Evolutionary conservation across 1,139 yeast genomes (phyloP), one percentile per base, ranked within the genome.

Genomic region (Taphrina populina): DNA sequence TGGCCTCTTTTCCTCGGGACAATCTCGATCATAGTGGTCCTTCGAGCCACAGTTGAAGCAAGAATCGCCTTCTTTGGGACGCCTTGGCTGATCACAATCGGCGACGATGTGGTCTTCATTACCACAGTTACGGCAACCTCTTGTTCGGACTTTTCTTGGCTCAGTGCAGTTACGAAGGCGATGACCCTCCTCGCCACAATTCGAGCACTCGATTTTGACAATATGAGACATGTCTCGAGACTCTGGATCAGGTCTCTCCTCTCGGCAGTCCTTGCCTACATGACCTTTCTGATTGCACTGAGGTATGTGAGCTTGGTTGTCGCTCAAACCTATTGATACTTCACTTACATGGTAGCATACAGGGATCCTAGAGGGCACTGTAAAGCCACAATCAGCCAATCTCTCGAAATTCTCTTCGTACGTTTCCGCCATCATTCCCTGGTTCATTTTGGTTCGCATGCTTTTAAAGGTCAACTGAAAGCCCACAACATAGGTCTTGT

Each of bases 281-380:
- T 43, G 47, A 11, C 47, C 47, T 26, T 30, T 43, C 47, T 43
- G 36, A 11, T 30, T 43, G 32, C 47, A 43, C 47, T 43, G 32
- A 33, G 36, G 8, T n/a, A 8, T 6, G 6, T 7, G 13, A 13
- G 13, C 6, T 15, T 13, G 7, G 15, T 7, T 15, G 13, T 19
- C 15, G 17, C 29, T 20, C 19, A 23, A 23, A 19, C 30, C 30
- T 27, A 8, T 27, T 11, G 30, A 27, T 8, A 27, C 30, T 27
- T 27, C 30, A 7, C 36, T 7, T 13, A 43, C 47, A 21, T 30
- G 29, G 47, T 19, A 43, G 36, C 47, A 43, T 7, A 43, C 37
- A 19, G 47, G 37, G 8, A 43, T 20, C 17, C 37, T 15, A 6
- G 47, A 17, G 20, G 35, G 29, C 4, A 20, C 20, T 4, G 47